Evolutionary conservation across 495 filamentous ascomycete species (phyloP), one percentile per base, ranked within the genome.

Genomic region (Hypoxylon fragiforme): DNA sequence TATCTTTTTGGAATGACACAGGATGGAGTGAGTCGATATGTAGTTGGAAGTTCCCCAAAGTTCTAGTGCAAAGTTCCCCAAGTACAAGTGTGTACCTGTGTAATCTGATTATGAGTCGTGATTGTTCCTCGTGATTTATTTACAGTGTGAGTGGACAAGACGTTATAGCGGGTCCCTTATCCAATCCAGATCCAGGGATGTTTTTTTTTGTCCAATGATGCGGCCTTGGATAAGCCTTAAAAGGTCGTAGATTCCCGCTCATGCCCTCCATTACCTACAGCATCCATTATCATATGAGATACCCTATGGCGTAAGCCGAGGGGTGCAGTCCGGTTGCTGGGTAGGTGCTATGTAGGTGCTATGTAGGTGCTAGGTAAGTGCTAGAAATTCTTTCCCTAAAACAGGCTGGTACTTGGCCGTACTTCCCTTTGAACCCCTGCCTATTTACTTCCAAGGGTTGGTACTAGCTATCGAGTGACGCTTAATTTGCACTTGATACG

Each of bases 91-190:
- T n/a, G n/a, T n/a, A n/a, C n/a, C n/a, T n/a, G n/a, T n/a, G n/a
- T n/a, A n/a, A n/a, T n/a, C n/a, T n/a, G n/a, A n/a, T n/a, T n/a
- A 9, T 9, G 4, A 4, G 24, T 63, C 54, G 50, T 63, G 60
- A 63, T 58, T 24, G 21, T 39, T 47, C 54, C 60, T 58, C 54
- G 60, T 63, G 60, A 63, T 63, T n/a, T 57, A 54, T 59, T 54
- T 63, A 46, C 44, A 34, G 60, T 59, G 60, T 57, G 54, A 57
- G 54, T 63, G 60, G 60, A 50, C 46, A 62, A 57, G 24, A 28
- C 35, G 51, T 50, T 61, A 50, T 13, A 35, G 31, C n/a, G 51
- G 26, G 42, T 14, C 3, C 50, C 55, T 46, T 52, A 44, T 49
- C 42, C 49, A n/a, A n/a, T n/a, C n/a, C n/a, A n/a, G n/a, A n/a